Conservation (phyloP, 2,329 filamentous ascomycete genomes). For the Fusarium foetens region DNA sequence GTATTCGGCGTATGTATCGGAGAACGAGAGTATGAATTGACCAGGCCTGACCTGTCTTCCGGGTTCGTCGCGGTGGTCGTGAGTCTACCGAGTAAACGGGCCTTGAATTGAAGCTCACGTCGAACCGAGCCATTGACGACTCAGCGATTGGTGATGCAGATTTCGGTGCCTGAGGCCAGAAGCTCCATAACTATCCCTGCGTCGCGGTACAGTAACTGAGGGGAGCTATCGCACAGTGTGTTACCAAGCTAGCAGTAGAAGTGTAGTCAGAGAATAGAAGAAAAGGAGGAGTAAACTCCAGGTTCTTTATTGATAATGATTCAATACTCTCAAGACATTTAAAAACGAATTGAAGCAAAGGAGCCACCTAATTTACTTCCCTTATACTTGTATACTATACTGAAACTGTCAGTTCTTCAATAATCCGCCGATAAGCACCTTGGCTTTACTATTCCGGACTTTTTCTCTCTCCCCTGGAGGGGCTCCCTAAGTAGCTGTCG, state of each 20-base stretch:
- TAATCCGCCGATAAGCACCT: background rate
- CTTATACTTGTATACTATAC: background rate
- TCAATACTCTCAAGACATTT: background rate
- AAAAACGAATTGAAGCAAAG: background rate
- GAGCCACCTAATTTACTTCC: background rate
- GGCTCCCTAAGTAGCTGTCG: conserved; percentile 24
- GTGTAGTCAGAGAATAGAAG: background rate
- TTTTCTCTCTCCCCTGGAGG: background rate
- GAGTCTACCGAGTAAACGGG: conserved; percentile 37
- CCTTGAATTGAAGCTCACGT: conserved; percentile 45
- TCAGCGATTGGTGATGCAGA: conserved; percentile 42
- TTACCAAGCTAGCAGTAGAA: background rate
- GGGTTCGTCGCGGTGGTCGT: conserved; percentile 30
- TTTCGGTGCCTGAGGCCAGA: conserved; percentile 42
- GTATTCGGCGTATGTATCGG: conserved; percentile 15
- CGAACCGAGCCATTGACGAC: conserved; percentile 44
- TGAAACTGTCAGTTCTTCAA: background rate
- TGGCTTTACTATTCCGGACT: background rate
- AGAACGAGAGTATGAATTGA: conserved; percentile 39
- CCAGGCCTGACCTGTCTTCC: conserved; percentile 32
- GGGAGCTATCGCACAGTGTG: conserved; percentile 5
- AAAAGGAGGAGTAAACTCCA: background rate
- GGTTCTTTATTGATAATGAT: background rate
- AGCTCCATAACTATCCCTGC: conserved; percentile 32
- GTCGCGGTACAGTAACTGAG: conserved; percentile 18